Conservation (phyloP, 805 yeast genomes). For the Saccharomycopsis schoenii region DNA sequence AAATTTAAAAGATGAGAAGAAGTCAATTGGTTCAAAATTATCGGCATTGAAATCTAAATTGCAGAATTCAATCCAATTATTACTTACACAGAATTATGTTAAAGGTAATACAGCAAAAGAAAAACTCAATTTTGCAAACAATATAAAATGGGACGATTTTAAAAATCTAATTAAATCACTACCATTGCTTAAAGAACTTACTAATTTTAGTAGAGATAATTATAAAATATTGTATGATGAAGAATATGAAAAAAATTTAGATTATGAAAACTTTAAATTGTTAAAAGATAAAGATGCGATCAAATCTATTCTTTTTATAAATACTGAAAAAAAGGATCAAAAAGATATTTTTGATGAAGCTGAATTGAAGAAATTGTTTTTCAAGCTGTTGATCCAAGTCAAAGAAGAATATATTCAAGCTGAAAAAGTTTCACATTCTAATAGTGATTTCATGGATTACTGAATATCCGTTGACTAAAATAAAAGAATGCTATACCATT, state of each 20-base stretch:
- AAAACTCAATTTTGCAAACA: neutral
- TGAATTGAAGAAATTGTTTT: neutral
- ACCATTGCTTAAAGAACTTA: slow-evolving; percentile 1
- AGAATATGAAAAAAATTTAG: slow-evolving; percentile 3
- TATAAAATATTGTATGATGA: slow-evolving; percentile 3
- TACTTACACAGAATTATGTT: neutral
- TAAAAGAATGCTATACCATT: too few species aligned
- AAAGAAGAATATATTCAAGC: slow-evolving; percentile 10
- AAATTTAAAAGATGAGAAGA: slow-evolving; percentile 19
- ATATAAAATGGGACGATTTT: slow-evolving; percentile 8
- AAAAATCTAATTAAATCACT: neutral
- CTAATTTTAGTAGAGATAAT: slow-evolving; percentile 2
- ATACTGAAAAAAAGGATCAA: neutral
- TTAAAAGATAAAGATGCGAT: neutral
- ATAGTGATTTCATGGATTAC: slow-evolving; percentile 6
- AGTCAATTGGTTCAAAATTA: slow-evolving; percentile 17
- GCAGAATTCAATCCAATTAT: slow-evolving; percentile 20
- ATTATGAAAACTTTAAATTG: slow-evolving; percentile 5
- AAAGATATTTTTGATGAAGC: neutral
- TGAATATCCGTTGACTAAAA: neutral
- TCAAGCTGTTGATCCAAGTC: slow-evolving; percentile 6
- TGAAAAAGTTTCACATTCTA: neutral
- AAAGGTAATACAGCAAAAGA: slow-evolving; percentile 5
- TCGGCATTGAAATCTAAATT: slow-evolving; percentile 21
- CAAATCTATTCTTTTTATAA: neutral